Conservation (phyloP, 1,284 basidiomycete species). For the Malassezia globosa region DNA sequence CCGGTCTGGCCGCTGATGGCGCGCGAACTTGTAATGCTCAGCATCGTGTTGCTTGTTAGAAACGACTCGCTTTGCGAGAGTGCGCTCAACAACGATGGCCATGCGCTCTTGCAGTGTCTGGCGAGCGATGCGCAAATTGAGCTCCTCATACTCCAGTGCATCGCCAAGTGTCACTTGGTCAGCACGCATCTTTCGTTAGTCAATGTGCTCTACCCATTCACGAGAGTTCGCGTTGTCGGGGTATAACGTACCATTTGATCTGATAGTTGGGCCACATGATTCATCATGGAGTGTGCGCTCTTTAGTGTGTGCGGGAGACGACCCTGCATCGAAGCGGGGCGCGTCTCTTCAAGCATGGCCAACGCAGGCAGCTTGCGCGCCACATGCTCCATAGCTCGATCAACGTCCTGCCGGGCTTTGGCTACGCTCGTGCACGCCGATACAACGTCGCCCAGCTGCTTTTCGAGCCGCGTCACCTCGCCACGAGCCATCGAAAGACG, state of each 20-base stretch:
- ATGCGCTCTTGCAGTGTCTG: slow-evolving; percentile 36
- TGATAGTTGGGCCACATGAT: not conserved
- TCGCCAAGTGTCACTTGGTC: slow-evolving; percentile 25
- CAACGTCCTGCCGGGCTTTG: slow-evolving; percentile 4
- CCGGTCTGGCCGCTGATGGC: slow-evolving; percentile 22
- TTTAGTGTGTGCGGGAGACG: slow-evolving; percentile 9
- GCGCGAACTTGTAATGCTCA: slow-evolving; percentile 26
- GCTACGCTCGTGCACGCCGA: slow-evolving; percentile 3
- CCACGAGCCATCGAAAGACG: slow-evolving; percentile 2
- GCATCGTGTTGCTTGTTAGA: slow-evolving; percentile 30
- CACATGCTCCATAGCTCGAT: slow-evolving; percentile 11
- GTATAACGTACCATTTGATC: no score
- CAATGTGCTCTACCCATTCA: no score
- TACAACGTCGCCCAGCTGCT: slow-evolving; percentile 8
- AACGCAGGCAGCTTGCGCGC: slow-evolving; percentile 9
- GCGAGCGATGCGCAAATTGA: slow-evolving; percentile 35
- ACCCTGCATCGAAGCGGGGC: not conserved
- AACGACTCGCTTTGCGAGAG: slow-evolving; percentile 27
- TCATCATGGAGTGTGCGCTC: slow-evolving; percentile 1
- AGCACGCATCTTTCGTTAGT: slow-evolving; percentile 1
- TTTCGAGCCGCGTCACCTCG: slow-evolving; percentile 13
- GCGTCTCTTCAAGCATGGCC: slow-evolving; percentile 13
- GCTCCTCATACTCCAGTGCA: slow-evolving; percentile 33
- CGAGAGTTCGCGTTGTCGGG: no score
- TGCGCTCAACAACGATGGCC: slow-evolving; percentile 37